phyloP scores from a whole-genome alignment of 768 basidiomycete species.

The Cyclocybe aegerita region DNA sequence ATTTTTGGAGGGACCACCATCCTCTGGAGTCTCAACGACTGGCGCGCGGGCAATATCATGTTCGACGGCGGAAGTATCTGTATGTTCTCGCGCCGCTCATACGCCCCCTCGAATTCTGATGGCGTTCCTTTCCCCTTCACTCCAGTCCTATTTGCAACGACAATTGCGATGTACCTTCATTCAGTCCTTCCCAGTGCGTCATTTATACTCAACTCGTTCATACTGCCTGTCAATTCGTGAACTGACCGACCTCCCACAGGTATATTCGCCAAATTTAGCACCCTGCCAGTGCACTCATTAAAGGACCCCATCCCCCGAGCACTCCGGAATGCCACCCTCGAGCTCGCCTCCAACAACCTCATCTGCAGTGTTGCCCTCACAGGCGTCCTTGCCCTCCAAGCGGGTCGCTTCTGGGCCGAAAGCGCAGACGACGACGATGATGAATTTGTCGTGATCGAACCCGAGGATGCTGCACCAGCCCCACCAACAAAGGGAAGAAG shows the following conservation, averaged over 20 bases:
- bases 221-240: background rate
- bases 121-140: background rate
- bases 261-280: slow-evolving; percentile 56
- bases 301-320: slow-evolving; percentile 61
- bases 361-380: slow-evolving; percentile 87
- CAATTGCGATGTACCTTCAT: slow-evolving; percentile 70
- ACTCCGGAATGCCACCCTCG: slow-evolving; percentile 65
- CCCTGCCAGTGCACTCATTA: slow-evolving; percentile 51
- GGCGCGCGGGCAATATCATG: slow-evolving; percentile 83
- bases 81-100: slow-evolving; percentile 35
- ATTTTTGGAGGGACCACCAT: slow-evolving; percentile 64
- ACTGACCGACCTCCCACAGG: slow-evolving; percentile 32
- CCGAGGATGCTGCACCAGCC: slow-evolving; percentile 11
- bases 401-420: slow-evolving; percentile 85
- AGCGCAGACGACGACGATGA: slow-evolving; percentile 62
- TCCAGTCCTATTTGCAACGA: slow-evolving; percentile 73
- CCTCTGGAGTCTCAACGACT: slow-evolving; percentile 76
- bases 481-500: slow-evolving; percentile 18
- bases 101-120: background rate
- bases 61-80: slow-evolving; percentile 90
- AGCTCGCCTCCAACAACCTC: slow-evolving; percentile 81
- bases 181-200: slow-evolving; percentile 79
- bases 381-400: slow-evolving; percentile 82
- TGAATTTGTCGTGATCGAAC: slow-evolving; percentile 27
- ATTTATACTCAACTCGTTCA: background rate